phyloP scores from a whole-genome alignment of 192 early-diverging fungal species.

The Allomyces macrogynus region DNA sequence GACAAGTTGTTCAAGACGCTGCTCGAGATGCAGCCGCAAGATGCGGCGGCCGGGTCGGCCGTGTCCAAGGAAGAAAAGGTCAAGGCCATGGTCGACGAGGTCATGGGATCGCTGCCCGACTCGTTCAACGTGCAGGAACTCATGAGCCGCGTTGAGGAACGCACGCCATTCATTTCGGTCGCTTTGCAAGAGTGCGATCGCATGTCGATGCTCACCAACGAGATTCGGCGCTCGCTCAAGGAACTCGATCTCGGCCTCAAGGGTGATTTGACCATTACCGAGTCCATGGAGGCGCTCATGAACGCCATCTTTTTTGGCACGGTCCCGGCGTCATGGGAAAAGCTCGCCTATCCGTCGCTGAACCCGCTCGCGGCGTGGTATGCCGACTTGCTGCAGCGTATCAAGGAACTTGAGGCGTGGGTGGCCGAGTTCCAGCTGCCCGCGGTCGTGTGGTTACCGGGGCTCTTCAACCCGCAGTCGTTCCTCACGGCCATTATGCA shows the following conservation, averaged over 20 bases:
- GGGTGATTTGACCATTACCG: slow-evolving; percentile 3
- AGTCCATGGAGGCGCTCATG: slow-evolving; percentile 14
- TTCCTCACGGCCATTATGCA: slow-evolving; percentile 39
- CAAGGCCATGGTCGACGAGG: slow-evolving; percentile 17
- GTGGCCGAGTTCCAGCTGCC: slow-evolving; percentile 25
- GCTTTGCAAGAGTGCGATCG: slow-evolving; percentile 5
- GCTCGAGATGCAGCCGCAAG: slow-evolving; percentile 35
- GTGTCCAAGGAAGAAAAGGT: slow-evolving; percentile 28
- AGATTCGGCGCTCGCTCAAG: slow-evolving; percentile 23
- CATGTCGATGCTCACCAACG: slow-evolving; percentile 59
- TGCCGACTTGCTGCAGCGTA: slow-evolving; percentile 28
- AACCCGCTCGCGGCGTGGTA: slow-evolving; percentile 35
- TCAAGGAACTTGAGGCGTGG: slow-evolving; percentile 20
- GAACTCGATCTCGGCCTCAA: slow-evolving; percentile 41
- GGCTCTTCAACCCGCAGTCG: slow-evolving; percentile 44
- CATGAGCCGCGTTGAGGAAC: slow-evolving; percentile 2
- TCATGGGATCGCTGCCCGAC: slow-evolving; percentile 27
- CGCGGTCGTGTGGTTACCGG: slow-evolving; percentile 32
- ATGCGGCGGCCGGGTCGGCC: slow-evolving; percentile 17
- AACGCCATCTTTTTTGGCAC: slow-evolving; percentile 39
- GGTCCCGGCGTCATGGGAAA: slow-evolving; percentile 28
- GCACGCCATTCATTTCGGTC: slow-evolving; percentile 10
- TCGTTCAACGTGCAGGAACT: slow-evolving; percentile 19
- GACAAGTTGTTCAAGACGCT: slow-evolving; percentile 43
- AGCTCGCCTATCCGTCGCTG: slow-evolving; percentile 28